Percentiles rank a stretch among this genome's conserved stretches.
These are phyloP conservation scores for Euphorbia tirucalli DNA, from an alignment of 345 rosid genomes.

Conservation along the genomic window DNA sequence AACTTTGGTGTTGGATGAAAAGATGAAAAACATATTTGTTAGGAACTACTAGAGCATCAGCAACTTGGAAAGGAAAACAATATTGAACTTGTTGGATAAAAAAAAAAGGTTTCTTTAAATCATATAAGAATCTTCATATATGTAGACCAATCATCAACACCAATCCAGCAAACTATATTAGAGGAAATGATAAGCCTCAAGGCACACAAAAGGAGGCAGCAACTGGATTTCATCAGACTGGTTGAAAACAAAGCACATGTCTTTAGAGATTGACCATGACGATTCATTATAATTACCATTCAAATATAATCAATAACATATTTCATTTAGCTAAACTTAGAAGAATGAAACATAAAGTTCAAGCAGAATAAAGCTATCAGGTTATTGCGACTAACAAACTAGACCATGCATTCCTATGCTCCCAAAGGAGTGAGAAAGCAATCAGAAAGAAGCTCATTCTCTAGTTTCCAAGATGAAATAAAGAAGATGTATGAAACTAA, in stretches of 20 bases:
- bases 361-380: neutral
- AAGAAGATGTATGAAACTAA: neutral
- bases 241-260: neutral
- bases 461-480: neutral
- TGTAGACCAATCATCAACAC: neutral
- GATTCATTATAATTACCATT: neutral
- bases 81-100: neutral
- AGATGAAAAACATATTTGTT: neutral
- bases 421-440: neutral
- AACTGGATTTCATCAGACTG: neutral
- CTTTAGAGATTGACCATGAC: neutral
- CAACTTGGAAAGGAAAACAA: neutral
- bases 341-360: neutral
- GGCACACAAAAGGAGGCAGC: neutral
- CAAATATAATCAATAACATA: neutral
- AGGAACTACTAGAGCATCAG: neutral
- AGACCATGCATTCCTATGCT: neutral
- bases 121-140: neutral
- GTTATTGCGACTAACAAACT: neutral
- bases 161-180: neutral
- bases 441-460: neutral
- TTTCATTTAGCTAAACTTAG: neutral
- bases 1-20: too few relatives aligned
- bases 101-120: neutral
- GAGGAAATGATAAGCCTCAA: neutral